Evolutionary conservation across 208 protist genomes (phyloP).

Genomic region (Naegleria fowleri): DNA sequence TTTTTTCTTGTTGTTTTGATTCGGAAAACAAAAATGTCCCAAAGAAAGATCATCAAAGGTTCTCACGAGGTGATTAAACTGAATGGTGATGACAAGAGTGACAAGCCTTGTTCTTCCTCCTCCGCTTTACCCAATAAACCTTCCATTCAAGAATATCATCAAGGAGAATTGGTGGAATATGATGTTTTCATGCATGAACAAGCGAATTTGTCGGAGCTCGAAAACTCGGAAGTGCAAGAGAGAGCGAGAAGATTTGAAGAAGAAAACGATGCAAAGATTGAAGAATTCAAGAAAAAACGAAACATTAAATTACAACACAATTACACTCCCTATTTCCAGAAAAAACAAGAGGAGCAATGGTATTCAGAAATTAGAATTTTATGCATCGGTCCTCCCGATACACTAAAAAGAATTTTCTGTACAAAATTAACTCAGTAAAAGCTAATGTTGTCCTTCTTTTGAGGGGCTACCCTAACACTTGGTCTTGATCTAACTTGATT

Average conservation of each 20-base stretch:
- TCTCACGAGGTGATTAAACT: not conserved
- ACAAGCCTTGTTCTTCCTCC: too few species aligned
- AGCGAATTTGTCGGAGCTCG: not conserved
- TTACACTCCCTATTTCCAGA: not conserved
- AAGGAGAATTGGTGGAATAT: not conserved
- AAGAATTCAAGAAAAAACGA: not conserved
- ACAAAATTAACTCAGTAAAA: not conserved
- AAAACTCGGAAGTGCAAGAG: not conserved
- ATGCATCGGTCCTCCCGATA: not conserved
- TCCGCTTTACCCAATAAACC: too few species aligned
- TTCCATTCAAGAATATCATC: not conserved
- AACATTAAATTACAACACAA: not conserved
- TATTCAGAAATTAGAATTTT: too few species aligned
- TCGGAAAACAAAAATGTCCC: too few species aligned
- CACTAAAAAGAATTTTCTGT: not conserved
- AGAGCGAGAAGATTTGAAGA: not conserved
- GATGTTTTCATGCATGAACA: not conserved
- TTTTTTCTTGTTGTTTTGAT: too few species aligned
- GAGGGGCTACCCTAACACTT: not conserved
- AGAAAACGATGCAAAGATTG: not conserved
- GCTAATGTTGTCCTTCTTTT: not conserved
- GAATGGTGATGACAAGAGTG: not conserved
- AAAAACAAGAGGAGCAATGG: not conserved
- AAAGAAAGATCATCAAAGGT: not conserved
- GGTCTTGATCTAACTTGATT: constrained; percentile 8